These are phyloP conservation scores for Psilocybe azurescens DNA, from an alignment of 768 basidiomycete genomes.

Conservation along the genomic window DNA sequence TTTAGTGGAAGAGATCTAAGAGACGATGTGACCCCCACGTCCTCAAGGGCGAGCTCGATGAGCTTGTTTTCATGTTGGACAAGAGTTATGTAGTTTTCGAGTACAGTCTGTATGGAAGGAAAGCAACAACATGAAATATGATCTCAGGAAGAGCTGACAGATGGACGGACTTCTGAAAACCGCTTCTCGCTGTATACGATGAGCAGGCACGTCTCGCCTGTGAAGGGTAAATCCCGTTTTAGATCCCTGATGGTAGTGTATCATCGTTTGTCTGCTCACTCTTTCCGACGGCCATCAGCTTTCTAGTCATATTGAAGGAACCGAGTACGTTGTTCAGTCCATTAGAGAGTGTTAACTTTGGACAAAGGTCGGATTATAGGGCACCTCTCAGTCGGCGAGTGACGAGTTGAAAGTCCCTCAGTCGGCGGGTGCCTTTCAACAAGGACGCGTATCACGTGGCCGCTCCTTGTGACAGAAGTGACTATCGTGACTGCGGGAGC, in stretches of 20 bases:
- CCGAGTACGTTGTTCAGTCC: constrained; percentile 24
- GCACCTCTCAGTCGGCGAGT: constrained; percentile 11
- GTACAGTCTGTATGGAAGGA: constrained; percentile 80
- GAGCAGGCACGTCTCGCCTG: constrained; percentile 91
- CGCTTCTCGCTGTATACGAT: constrained; percentile 97
- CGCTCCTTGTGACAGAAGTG: too few relatives aligned
- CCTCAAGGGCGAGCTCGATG: constrained; percentile 97
- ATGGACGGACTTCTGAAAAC: constrained; percentile 81
- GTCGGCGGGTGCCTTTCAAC: background rate
- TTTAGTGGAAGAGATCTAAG: too few relatives aligned
- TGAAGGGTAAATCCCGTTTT: too few relatives aligned
- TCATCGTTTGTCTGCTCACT: constrained; percentile 48
- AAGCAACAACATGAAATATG: background rate
- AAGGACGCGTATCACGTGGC: constrained; percentile 26
- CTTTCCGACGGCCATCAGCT: constrained; percentile 50
- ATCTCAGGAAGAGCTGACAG: constrained; percentile 1
- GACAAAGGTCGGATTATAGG: constrained; percentile 4
- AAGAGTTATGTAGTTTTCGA: constrained; percentile 92
- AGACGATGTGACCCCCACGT: constrained; percentile 91
- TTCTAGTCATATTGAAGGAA: constrained; percentile 58
- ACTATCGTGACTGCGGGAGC: too few relatives aligned
- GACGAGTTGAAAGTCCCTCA: background rate
- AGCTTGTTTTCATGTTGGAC: constrained; percentile 87
- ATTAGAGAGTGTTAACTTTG: constrained; percentile 12
- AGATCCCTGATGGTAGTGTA: too few relatives aligned